Conservation (phyloP, 352 stramenopile species). For the Labyrinthula sp. region DNA sequence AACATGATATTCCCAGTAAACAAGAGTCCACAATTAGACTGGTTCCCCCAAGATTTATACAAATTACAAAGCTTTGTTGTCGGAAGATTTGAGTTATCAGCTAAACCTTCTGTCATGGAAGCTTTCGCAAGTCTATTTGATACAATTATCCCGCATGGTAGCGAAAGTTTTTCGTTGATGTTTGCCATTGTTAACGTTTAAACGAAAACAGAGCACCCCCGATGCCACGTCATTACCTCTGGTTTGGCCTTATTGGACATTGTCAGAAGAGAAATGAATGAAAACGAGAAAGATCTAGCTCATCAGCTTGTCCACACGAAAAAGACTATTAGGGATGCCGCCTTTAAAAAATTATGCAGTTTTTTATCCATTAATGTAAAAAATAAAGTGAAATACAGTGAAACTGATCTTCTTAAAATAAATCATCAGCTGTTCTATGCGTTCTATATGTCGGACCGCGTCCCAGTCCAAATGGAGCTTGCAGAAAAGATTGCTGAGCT, state of each 20-base stretch:
- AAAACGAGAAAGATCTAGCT: too few relatives aligned
- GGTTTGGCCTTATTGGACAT: too few relatives aligned
- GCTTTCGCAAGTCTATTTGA: not conserved
- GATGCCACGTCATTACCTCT: too few relatives aligned
- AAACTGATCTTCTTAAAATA: conserved; percentile 54
- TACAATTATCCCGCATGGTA: conserved; percentile 1
- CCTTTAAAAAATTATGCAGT: too few relatives aligned
- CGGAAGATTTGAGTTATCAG: not conserved
- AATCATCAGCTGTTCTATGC: conserved; percentile 60
- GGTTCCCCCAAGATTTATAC: conserved; percentile 1
- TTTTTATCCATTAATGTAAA: too few relatives aligned
- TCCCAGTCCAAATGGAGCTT: conserved; percentile 50
- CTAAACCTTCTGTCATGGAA: conserved; percentile 5
- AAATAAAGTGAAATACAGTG: conserved; percentile 34
- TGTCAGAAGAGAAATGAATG: too few relatives aligned
- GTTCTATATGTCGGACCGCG: conserved; percentile 55
- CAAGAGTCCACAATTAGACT: not conserved
- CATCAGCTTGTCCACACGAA: too few relatives aligned
- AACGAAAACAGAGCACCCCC: too few relatives aligned
- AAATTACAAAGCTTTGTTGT: not conserved
- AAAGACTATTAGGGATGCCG: too few relatives aligned
- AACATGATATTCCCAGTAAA: conserved; percentile 2
- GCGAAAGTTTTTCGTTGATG: too few relatives aligned
- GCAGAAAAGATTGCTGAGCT: conserved; percentile 43
- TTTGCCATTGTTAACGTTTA: too few relatives aligned